Evolutionary conservation across 163 green algal species (phyloP).

Genomic region (Prototheca stagnorum): DNA sequence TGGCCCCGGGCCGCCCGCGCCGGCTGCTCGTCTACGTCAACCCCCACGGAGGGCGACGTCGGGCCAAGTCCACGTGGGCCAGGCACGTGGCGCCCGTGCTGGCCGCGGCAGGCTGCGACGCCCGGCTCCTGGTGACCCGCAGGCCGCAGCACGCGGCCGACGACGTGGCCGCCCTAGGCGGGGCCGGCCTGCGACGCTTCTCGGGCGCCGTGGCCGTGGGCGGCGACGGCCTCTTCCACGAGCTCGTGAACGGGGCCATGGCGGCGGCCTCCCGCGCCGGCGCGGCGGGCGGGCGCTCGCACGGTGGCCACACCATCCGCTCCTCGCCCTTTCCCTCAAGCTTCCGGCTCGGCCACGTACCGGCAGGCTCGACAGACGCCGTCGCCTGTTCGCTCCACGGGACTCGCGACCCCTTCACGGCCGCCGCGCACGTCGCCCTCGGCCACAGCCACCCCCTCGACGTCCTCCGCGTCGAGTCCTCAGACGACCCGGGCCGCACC

Average conservation of each 20-base stretch:
- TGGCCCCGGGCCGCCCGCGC: constrained; percentile 25
- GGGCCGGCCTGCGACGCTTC: background rate
- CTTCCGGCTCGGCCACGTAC: constrained; percentile 59
- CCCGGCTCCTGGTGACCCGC: constrained; percentile 31
- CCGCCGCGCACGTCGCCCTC: constrained; percentile 62
- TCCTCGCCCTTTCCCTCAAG: too few species aligned
- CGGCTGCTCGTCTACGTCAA: constrained; percentile 59
- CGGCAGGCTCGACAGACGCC: constrained; percentile 69
- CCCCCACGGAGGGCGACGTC: constrained; percentile 32
- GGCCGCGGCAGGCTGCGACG: constrained; percentile 12
- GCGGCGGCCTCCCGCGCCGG: background rate
- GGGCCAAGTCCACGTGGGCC: constrained; percentile 26
- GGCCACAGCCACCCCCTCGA: constrained; percentile 37
- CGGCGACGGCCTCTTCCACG: constrained; percentile 54
- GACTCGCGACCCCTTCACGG: constrained; percentile 39
- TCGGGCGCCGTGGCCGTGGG: constrained; percentile 51
- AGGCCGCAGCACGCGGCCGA: constrained; percentile 22
- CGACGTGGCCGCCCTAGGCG: constrained; percentile 4
- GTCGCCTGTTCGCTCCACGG: constrained; percentile 66
- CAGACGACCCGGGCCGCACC: constrained; percentile 4
- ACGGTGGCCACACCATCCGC: too few species aligned
- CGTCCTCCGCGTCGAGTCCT: constrained; percentile 38
- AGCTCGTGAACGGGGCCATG: constrained; percentile 47
- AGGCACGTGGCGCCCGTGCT: constrained; percentile 11
- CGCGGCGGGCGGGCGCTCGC: constrained; percentile 1